Conservation (phyloP, 1,139 yeast genomes). For the Taphrina populina region DNA sequence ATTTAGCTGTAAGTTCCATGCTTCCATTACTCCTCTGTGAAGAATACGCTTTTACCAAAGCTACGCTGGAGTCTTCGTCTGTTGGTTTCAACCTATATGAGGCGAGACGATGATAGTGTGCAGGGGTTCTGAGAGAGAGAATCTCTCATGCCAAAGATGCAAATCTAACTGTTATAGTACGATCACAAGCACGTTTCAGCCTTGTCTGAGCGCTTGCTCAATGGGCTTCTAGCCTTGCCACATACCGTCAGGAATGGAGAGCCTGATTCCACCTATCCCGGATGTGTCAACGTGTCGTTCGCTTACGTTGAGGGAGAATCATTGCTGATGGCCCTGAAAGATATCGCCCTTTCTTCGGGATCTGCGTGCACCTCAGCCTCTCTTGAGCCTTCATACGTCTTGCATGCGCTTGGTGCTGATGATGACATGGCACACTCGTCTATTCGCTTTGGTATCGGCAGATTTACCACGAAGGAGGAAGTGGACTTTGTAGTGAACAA, state of each 20-base stretch:
- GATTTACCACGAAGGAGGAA: conserved; percentile 95
- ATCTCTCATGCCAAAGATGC: neutral
- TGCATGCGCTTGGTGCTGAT: conserved; percentile 95
- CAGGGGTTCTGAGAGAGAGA: conserved; percentile 38
- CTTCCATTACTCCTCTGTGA: conserved; percentile 4
- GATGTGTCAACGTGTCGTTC: conserved; percentile 94
- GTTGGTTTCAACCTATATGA: conserved; percentile 18
- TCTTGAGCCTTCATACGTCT: conserved; percentile 92
- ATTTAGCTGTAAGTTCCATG: conserved; percentile 51
- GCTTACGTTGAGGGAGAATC: conserved; percentile 99
- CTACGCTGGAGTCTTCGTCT: conserved; percentile 15
- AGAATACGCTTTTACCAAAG: conserved; percentile 19
- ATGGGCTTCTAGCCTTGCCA: conserved; percentile 74
- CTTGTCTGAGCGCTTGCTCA: conserved; percentile 69
- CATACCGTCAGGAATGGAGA: conserved; percentile 92
- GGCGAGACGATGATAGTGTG: conserved; percentile 21
- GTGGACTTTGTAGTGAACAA: conserved; percentile 89
- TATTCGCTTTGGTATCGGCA: conserved; percentile 93
- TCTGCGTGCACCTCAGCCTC: conserved; percentile 99
- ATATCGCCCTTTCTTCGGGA: conserved; percentile 92
- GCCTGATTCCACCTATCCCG: conserved; percentile 67
- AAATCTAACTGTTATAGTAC: conserved; percentile 43
- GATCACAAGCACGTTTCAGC: conserved; percentile 69
- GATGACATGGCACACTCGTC: conserved; percentile 90
- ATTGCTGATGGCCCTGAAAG: conserved; percentile 92